These are phyloP conservation scores for Mucuna pruriens DNA, from an alignment of 306 rosid genomes.

Conservation along the genomic window DNA sequence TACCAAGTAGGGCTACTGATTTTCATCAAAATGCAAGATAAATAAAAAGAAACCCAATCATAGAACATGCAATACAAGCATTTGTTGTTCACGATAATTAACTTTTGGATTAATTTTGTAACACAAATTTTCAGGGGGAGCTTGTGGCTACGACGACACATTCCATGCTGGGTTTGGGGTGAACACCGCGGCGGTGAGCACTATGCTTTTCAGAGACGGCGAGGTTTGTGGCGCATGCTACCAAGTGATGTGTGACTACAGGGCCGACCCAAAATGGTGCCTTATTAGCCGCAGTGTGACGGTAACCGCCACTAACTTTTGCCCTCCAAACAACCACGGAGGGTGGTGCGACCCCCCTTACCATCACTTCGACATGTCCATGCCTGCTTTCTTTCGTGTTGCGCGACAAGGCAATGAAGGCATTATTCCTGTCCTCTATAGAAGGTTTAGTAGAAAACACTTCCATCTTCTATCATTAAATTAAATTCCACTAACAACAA, in stretches of 20 bases:
- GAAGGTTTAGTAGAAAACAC: conserved; percentile 49
- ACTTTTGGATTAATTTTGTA: not conserved
- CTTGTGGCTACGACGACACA: conserved; percentile 80
- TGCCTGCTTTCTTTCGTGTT: conserved; percentile 70
- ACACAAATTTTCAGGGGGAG: conserved; percentile 64
- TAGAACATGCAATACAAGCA: too few species aligned
- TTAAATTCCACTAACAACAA: not conserved
- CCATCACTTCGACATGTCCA: conserved; percentile 87
- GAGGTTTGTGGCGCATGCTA: conserved; percentile 88
- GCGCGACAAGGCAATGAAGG: conserved; percentile 89
- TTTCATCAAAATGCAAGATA: not conserved
- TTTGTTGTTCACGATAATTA: not conserved
- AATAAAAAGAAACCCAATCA: too few species aligned
- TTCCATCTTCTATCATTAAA: not conserved
- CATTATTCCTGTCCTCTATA: conserved; percentile 74
- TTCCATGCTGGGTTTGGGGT: conserved; percentile 82
- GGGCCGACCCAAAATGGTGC: conserved; percentile 77
- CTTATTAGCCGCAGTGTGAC: conserved; percentile 51
- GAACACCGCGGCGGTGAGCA: conserved; percentile 81
- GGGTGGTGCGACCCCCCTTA: conserved; percentile 91
- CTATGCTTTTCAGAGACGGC: conserved; percentile 65
- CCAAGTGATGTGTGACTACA: conserved; percentile 69
- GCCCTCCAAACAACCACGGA: conserved; percentile 84
- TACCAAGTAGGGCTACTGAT: not conserved
- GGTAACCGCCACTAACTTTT: conserved; percentile 76